Evolutionary conservation across 169 alveolate genomes (phyloP).

Genomic region (Plasmodium falciparum): DNA sequence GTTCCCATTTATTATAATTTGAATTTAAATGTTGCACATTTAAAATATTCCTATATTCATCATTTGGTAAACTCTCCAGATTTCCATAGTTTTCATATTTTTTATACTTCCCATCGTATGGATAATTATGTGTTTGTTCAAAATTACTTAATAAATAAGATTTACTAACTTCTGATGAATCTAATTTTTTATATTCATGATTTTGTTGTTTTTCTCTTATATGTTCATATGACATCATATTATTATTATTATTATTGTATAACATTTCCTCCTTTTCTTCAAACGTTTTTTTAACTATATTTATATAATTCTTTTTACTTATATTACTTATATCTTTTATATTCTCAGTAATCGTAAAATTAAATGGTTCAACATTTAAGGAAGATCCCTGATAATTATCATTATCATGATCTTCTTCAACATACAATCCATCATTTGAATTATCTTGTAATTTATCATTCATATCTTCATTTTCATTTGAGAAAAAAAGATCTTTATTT

Average conservation of each 20-base stretch:
- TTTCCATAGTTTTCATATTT: no score
- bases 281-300: neutral
- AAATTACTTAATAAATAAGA: conserved; percentile 4
- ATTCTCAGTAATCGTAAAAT: conserved; percentile 11
- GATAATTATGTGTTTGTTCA: conserved; percentile 15
- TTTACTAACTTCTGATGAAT: conserved; percentile 3
- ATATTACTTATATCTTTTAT: no score
- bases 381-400: conserved; percentile 1
- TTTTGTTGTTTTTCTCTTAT: neutral
- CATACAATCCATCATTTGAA: neutral
- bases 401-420: neutral
- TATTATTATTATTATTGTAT: neutral
- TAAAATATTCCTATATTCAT: no score
- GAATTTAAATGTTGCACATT: neutral
- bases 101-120: no score
- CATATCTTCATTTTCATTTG: conserved; percentile 30
- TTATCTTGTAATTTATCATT: neutral
- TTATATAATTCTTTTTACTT: no score
- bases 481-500: conserved; percentile 39
- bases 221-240: neutral
- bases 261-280: neutral
- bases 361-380: conserved; percentile 45
- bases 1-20: conserved; percentile 1
- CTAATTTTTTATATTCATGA: neutral
- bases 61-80: no score